Evolutionary conservation across 179 eudicot species (phyloP).

Genomic region (Patellifolia procumbens): DNA sequence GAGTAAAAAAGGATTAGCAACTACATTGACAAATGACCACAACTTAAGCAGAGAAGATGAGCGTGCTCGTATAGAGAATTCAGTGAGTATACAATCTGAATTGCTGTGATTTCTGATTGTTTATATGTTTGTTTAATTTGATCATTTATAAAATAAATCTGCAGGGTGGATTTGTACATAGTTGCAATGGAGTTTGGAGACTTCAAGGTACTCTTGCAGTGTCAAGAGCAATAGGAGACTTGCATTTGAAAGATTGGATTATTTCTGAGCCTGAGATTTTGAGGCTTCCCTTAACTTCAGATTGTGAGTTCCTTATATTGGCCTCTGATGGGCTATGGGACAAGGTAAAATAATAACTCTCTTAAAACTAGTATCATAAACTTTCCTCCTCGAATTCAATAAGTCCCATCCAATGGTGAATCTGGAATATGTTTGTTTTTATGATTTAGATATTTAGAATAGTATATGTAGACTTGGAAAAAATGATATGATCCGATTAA

Average conservation of each 20-base stretch:
- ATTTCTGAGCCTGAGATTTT: constrained; percentile 55
- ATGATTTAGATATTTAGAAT: too few species aligned
- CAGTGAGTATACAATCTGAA: constrained; percentile 35
- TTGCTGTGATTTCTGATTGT: neutral
- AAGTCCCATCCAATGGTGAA: too few species aligned
- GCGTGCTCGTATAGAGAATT: constrained; percentile 46
- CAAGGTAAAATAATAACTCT: constrained; percentile 37
- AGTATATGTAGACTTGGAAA: too few species aligned
- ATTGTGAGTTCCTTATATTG: constrained; percentile 53
- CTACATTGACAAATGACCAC: constrained; percentile 48
- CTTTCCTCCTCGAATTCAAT: too few species aligned
- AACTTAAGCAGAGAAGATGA: constrained; percentile 50
- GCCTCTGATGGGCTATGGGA: constrained; percentile 87
- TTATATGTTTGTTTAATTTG: neutral
- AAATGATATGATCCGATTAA: too few species aligned
- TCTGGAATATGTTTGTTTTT: too few species aligned
- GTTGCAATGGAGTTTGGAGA: constrained; percentile 52
- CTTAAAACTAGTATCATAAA: too few species aligned
- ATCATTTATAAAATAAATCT: neutral
- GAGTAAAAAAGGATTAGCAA: constrained; percentile 44
- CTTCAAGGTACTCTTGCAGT: constrained; percentile 63
- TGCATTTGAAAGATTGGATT: constrained; percentile 52
- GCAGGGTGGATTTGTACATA: constrained; percentile 64
- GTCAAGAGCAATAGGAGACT: constrained; percentile 65
- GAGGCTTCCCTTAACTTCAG: constrained; percentile 36